phyloP scores from a whole-genome alignment of 2,329 filamentous ascomycete genomes.

The Dryadomyces quercivorus region DNA sequence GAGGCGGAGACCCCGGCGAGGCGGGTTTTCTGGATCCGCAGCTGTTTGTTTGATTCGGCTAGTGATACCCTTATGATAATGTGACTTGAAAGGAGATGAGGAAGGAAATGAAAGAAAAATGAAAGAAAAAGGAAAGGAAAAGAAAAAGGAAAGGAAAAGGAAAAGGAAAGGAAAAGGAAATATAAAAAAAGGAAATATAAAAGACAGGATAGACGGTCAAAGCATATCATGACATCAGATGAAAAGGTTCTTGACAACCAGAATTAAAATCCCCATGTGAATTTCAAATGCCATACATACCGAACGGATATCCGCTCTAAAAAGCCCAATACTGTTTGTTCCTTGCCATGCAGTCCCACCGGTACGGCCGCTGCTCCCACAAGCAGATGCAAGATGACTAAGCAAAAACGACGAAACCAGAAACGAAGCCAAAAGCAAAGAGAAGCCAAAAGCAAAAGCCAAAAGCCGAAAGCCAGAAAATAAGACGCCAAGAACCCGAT shows the following conservation, averaged over 20 bases:
- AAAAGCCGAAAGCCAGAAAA: no score
- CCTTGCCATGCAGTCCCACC: neutral
- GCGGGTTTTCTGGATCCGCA: slow-evolving; percentile 7
- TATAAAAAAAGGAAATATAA: no score
- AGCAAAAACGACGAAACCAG: neutral
- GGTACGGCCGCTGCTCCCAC: neutral
- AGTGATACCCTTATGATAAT: neutral
- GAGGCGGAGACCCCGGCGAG: neutral
- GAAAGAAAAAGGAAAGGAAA: no score
- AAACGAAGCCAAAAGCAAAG: neutral
- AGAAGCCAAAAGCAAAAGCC: neutral
- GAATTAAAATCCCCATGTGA: no score
- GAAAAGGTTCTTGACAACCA: no score
- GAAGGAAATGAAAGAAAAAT: no score
- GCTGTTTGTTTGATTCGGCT: slow-evolving; percentile 7
- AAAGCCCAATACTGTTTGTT: neutral
- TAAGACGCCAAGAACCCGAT: no score
- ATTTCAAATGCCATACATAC: neutral
- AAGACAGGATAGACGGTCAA: no score
- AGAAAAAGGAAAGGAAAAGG: neutral
- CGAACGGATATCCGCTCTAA: neutral
- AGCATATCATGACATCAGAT: no score
- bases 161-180: no score
- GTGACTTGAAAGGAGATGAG: neutral
- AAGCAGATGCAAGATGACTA: neutral